A percentile compares a stretch with the other conserved stretches of the same genome.
phyloP scores from a whole-genome alignment of 495 filamentous ascomycete genomes.

The Aspergillus avenaceus region DNA sequence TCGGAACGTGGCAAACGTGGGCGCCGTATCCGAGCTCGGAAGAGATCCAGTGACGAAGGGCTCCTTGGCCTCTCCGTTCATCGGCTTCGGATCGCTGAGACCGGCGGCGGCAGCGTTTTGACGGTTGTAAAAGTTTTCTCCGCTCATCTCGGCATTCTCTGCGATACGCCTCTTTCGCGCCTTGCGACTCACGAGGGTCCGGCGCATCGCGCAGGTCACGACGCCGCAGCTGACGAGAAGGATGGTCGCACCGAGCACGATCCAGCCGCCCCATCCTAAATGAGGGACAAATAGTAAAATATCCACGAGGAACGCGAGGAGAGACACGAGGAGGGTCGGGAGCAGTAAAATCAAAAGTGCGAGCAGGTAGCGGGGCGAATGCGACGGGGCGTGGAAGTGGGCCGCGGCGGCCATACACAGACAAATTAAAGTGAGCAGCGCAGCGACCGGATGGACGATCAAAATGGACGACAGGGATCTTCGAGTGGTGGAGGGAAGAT shows the following conservation, averaged over 20 bases:
- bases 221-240: conserved; percentile 78
- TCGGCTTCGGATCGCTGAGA: conserved; percentile 33
- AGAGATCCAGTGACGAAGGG: conserved; percentile 47
- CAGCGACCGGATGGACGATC: conserved; percentile 88
- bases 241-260: conserved; percentile 88
- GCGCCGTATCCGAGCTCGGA: conserved; percentile 51
- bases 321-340: conserved; percentile 75
- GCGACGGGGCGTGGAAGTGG: conserved; percentile 87
- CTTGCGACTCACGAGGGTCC: conserved; percentile 87
- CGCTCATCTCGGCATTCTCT: conserved; percentile 93
- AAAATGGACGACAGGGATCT: conserved; percentile 86
- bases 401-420: conserved; percentile 73
- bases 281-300: conserved; percentile 96
- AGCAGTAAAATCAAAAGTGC: conserved; percentile 79
- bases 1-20: conserved; percentile 78
- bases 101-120: conserved; percentile 48
- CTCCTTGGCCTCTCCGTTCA: conserved; percentile 46
- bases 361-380: conserved; percentile 86
- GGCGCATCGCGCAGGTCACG: conserved; percentile 94
- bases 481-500: conserved; percentile 68
- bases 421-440: conserved; percentile 79
- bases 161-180: conserved; percentile 87
- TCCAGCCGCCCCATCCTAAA: conserved; percentile 88
- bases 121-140: conserved; percentile 81
- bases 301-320: conserved; percentile 89